Evolutionary conservation across 2,329 filamentous ascomycete genomes (phyloP), one percentile per base, ranked within the genome.

Genomic region (Seiridium unicorne): DNA sequence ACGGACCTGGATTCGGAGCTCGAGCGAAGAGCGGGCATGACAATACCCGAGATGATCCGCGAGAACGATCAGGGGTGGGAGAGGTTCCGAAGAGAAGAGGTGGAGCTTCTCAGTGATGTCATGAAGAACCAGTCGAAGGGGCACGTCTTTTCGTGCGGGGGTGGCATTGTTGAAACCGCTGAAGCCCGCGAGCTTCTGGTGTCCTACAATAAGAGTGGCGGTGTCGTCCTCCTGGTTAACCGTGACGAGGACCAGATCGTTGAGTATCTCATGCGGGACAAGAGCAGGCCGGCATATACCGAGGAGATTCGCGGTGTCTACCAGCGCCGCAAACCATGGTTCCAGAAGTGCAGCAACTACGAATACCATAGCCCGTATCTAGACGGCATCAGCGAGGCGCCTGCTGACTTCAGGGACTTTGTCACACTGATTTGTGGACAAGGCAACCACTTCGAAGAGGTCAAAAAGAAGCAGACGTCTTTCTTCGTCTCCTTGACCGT

Each of bases 401-500:
- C 89, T 44, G 78, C 86, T 53, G 90, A 94, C 69, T 95, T 96
- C 68, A 79, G 81, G 18, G 86, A 88, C 53, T 94, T 96, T 72
- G 75, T 94, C 54, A 81, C 82, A 44, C 81, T 89, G 40, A 86
- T 94, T 61, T 89, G 84, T 47, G 91, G 91, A 32, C 77, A 77
- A 73, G 80, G 80, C 75, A 73, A 65, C 64, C 92, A 82, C 64
- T 76, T 85, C 46, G 76, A 81, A 47, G 76, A 83, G 47, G 76
- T 82, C 42, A 82, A 89, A 66, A 84, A 81, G 69, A 89, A 88
- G 74, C 85, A 86, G 65, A 86, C 91, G 54, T 95, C 91, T 26
- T 98, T 96, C 80, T 99, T 99, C 68, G 91, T 98, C 31, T 93
- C 93, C 7, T 78, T 99, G 53, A 98, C 95, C 0, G 80, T 95